A percentile compares a stretch with the other conserved stretches of the same genome.
These are phyloP conservation scores for Beta macrorhiza DNA, from an alignment of 179 eudicot species.

Conservation along the genomic window DNA sequence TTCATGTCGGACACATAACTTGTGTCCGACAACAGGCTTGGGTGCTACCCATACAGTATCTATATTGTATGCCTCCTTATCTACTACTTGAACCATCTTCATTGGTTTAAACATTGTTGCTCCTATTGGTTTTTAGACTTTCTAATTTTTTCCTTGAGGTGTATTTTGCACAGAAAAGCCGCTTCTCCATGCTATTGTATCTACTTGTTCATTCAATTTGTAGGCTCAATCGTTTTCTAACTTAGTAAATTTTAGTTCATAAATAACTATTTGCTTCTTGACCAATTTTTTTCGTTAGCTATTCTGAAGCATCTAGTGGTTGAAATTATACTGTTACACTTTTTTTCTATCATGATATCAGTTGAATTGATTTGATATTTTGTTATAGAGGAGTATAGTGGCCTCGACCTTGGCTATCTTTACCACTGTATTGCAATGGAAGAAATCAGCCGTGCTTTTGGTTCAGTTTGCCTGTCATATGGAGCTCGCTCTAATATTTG, in stretches of 20 bases:
- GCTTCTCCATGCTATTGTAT: background rate
- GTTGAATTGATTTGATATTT: conserved; percentile 6
- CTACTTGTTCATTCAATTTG: no score
- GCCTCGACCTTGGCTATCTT: conserved; percentile 95
- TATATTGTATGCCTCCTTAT: background rate
- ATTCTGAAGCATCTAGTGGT: background rate
- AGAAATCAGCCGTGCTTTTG: conserved; percentile 98
- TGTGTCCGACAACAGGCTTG: no score
- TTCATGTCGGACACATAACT: no score
- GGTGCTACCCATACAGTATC: no score
- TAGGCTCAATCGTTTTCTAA: background rate
- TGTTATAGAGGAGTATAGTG: conserved; percentile 90
- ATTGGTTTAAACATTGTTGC: background rate
- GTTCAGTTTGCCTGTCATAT: conserved; percentile 91
- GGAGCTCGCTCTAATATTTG: conserved; percentile 98
- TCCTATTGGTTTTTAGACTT: background rate
- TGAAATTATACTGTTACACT: background rate
- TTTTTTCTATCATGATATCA: background rate
- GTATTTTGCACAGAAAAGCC: background rate
- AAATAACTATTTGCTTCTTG: background rate
- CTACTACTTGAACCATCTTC: background rate
- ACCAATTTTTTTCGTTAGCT: background rate
- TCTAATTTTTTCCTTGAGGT: background rate
- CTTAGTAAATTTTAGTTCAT: background rate
- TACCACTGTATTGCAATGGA: conserved; percentile 99